Conservation (phyloP, 169 alveolate species). For the Theileria sp. region DNA sequence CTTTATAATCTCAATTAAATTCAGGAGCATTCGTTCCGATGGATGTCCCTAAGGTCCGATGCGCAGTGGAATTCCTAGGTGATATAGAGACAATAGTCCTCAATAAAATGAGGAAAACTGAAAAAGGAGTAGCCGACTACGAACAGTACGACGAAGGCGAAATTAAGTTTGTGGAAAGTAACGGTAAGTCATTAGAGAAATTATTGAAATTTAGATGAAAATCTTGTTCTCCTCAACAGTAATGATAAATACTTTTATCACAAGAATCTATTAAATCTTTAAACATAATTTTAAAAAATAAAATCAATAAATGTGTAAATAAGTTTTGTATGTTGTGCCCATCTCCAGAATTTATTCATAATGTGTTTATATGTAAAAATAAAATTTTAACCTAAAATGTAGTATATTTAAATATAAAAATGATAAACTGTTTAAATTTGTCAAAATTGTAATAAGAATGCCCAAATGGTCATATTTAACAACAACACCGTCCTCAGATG, state of each 20-base stretch:
- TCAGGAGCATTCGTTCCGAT: constrained; percentile 55
- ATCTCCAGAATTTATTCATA: not conserved
- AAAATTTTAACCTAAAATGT: not conserved
- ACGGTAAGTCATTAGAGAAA: constrained; percentile 34
- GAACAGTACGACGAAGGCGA: constrained; percentile 62
- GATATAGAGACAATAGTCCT: constrained; percentile 64
- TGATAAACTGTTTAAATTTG: not conserved
- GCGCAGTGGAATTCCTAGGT: constrained; percentile 67
- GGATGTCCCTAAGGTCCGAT: constrained; percentile 57
- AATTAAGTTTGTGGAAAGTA: constrained; percentile 36
- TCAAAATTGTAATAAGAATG: not conserved
- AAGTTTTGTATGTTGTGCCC: not conserved
- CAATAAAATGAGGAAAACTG: constrained; percentile 63
- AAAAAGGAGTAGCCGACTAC: constrained; percentile 69
- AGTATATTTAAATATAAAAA: not conserved
- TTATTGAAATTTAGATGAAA: constrained; percentile 25
- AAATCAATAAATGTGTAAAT: not conserved
- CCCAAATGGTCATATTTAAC: constrained; percentile 45
- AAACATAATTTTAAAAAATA: constrained; percentile 7
- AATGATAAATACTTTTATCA: constrained; percentile 19
- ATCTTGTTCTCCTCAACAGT: constrained; percentile 43
- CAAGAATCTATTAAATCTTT: not conserved
- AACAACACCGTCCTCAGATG: constrained; percentile 55
- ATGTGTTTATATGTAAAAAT: not conserved
- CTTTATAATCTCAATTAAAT: not conserved